Conservation (phyloP, 805 yeast species). For the Starmerella sirachaensis region DNA sequence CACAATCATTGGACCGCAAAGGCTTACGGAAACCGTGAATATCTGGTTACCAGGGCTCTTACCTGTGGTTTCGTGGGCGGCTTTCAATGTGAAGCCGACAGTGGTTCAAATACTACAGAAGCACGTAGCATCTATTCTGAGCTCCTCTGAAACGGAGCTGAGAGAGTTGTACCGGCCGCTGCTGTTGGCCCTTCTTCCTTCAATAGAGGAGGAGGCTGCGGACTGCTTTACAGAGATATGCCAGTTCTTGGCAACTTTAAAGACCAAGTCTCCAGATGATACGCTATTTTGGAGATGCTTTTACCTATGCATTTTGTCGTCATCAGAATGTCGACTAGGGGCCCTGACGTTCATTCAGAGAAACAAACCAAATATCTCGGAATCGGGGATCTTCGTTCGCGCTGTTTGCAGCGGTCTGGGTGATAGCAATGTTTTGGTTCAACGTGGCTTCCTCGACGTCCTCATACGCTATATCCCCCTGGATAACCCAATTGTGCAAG, state of each 20-base stretch:
- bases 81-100: conserved; percentile 76
- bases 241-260: conserved; percentile 48
- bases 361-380: conserved; percentile 39
- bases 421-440: conserved; percentile 59
- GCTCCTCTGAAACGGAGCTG: conserved; percentile 33
- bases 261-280: conserved; percentile 47
- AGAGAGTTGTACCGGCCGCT: conserved; percentile 54
- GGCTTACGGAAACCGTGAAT: conserved; percentile 43
- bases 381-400: conserved; percentile 64
- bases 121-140: conserved; percentile 43
- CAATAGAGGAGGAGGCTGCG: conserved; percentile 83
- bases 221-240: conserved; percentile 61
- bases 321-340: conserved; percentile 71
- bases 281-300: conserved; percentile 77
- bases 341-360: conserved; percentile 61
- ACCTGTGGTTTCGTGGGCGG: conserved; percentile 78
- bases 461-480: conserved; percentile 57
- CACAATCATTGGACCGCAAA: conserved; percentile 44
- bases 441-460: conserved; percentile 79
- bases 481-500: conserved; percentile 40
- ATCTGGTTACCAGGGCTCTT: conserved; percentile 90
- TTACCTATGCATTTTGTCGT: conserved; percentile 61
- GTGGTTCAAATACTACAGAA: conserved; percentile 50
- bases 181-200: conserved; percentile 64
- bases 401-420: conserved; percentile 60